Base-by-base conservation (phyloP, 1,284 basidiomycete genomes). In the Agaricales sp. region DNA sequence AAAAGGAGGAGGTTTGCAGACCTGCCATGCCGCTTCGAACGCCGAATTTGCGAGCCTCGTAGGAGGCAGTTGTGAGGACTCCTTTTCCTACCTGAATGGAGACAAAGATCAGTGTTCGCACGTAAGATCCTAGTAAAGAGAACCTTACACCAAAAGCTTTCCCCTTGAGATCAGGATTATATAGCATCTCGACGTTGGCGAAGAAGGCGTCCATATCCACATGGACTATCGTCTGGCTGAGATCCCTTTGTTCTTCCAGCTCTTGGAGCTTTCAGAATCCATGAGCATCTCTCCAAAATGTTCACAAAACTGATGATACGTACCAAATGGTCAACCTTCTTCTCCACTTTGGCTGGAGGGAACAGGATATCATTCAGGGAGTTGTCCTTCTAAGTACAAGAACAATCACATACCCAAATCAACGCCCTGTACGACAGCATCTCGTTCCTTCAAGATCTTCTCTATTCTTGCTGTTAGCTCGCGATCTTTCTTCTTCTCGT, bases 1-100 rank as follows among this genome's bases (percentile, higher is more conserved):
- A 6, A 45, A 41, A 16, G 39, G 39, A 18, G 6, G 8, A 21
- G 11, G 20, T 43, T 45, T 21, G 23, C 26, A 53, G 56, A 86
- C 86, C 75, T 45, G 91, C 78, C 92, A 94, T 94, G 23, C 89
- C 92, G 2, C 88, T 92, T 21, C 92, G 79, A 25, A 88, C 85
- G 0, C 92, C 92, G 57, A 75, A 92, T 60, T 87, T 91, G 46
- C 92, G 75, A 1, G 93, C 93, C 61, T 92, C 92, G 54, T 96
- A 96, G 1, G 87, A 92, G 18, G 92, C 91, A 0, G 92, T 96
- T 2, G 77, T 82, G 14, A 95, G 63, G 2, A 95, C 86, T 4
- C 89, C 88, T 43, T 70, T 64, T 19, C 84, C 85, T 22, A 88
- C 84, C 85, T 87, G 53, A n/a, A 43, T 26, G 11, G 14, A 35